Conservation (phyloP, 169 alveolate genomes). For the Eimeria necatrix region DNA sequence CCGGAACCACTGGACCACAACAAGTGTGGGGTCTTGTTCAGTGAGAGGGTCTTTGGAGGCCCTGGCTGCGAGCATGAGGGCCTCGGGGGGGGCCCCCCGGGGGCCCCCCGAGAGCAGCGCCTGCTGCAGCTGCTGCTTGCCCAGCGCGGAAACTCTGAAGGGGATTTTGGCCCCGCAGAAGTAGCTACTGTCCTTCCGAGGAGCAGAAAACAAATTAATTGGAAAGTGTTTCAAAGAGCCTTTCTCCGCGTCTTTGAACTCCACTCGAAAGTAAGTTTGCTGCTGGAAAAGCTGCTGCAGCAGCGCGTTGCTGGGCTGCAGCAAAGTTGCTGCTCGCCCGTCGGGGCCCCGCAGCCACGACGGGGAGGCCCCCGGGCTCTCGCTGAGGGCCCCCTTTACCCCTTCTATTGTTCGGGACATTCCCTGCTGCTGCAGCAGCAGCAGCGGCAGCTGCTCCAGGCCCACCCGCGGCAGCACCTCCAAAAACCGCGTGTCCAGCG, state of each 20-base stretch:
- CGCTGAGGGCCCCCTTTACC: not conserved
- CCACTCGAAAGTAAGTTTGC: not conserved
- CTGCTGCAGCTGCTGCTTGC: not conserved
- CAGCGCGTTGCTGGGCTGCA: not conserved
- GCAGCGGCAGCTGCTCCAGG: not conserved
- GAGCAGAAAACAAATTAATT: constrained; percentile 6
- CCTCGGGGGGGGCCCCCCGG: not conserved
- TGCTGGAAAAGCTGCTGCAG: not conserved
- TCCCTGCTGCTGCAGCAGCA: constrained; percentile 5
- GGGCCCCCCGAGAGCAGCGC: not conserved
- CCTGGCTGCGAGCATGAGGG: constrained; percentile 15
- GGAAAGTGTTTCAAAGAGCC: constrained; percentile 6
- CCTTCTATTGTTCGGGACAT: not conserved
- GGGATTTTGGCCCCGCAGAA: constrained; percentile 46
- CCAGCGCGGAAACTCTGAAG: not conserved
- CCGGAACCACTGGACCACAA: not conserved
- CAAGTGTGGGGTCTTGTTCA: constrained; percentile 63
- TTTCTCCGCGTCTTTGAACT: not conserved
- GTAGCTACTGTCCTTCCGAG: not conserved
- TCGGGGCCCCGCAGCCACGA: not conserved
- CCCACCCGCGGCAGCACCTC: constrained; percentile 41
- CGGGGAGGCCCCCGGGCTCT: not conserved
- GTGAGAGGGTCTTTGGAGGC: not conserved
- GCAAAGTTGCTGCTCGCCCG: not conserved
- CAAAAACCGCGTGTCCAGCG: constrained; percentile 2